Evolutionary conservation across 2,329 filamentous ascomycete genomes (phyloP).

Genomic region (Didymella exigua): DNA sequence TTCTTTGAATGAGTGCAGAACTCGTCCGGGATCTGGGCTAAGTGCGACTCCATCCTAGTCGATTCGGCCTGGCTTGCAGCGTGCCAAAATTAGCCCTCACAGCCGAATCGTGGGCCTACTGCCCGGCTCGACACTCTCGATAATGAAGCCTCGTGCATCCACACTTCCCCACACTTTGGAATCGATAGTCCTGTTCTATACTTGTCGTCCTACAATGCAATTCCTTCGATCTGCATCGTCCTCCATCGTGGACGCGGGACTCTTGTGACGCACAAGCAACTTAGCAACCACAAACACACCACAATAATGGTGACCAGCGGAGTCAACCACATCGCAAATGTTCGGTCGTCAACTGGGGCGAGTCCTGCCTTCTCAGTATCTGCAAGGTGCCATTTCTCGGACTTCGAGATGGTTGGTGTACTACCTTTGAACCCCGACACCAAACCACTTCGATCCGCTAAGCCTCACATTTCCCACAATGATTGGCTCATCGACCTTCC

Average conservation of each 20-base stretch:
- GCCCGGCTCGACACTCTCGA: slow-evolving; percentile 2
- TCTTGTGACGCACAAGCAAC: not conserved
- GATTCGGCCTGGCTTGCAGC: not conserved
- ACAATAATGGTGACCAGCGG: slow-evolving; percentile 1
- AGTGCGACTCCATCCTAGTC: not conserved
- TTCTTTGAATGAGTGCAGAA: not conserved
- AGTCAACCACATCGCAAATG: slow-evolving; percentile 6
- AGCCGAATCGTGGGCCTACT: slow-evolving; percentile 3
- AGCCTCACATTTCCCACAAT: slow-evolving; percentile 2
- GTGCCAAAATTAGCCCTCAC: slow-evolving; percentile 17
- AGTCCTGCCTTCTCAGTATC: not conserved
- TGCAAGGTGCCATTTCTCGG: slow-evolving; percentile 7
- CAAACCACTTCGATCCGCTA: slow-evolving; percentile 11
- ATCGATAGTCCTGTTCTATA: slow-evolving; percentile 14
- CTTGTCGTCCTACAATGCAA: slow-evolving; percentile 3
- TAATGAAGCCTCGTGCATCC: slow-evolving; percentile 10
- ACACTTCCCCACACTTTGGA: slow-evolving; percentile 7
- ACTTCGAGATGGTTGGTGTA: slow-evolving; percentile 9
- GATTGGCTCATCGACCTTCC: slow-evolving; percentile 6
- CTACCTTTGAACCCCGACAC: slow-evolving; percentile 15
- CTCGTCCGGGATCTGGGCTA: not conserved
- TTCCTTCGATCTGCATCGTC: not conserved
- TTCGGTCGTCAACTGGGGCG: not conserved
- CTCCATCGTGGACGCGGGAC: not conserved
- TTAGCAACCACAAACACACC: not conserved